A percentile compares a stretch with the other conserved stretches of the same genome.
These are phyloP conservation scores for Apiospora marii DNA, from an alignment of 2,329 filamentous ascomycete species.

Conservation along the genomic window DNA sequence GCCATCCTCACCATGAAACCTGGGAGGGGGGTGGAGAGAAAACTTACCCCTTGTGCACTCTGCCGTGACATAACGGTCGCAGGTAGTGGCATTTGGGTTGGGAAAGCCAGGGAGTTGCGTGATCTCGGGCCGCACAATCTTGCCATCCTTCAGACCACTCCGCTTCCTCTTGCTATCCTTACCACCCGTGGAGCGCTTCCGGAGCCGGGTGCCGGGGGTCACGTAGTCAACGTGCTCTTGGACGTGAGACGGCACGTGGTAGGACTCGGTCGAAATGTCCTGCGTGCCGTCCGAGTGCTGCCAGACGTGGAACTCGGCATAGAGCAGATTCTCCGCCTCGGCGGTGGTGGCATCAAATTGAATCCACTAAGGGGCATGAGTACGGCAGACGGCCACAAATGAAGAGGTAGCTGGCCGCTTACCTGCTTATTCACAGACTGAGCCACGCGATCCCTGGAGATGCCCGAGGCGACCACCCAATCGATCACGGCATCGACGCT, in stretches of 20 bases:
- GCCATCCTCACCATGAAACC: no score
- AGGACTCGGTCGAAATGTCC: constrained; percentile 34
- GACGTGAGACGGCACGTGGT: constrained; percentile 36
- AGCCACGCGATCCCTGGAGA: constrained; percentile 34
- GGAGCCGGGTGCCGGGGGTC: constrained; percentile 34
- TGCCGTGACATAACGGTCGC: constrained; percentile 35
- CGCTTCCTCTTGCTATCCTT: constrained; percentile 11
- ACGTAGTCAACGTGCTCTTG: constrained; percentile 39
- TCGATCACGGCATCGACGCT: constrained; percentile 41
- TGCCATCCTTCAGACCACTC: constrained; percentile 20
- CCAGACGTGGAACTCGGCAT: constrained; percentile 46
- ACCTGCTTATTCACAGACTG: constrained; percentile 39
- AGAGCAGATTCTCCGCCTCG: constrained; percentile 45
- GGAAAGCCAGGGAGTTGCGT: constrained; percentile 32
- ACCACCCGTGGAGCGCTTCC: constrained; percentile 20
- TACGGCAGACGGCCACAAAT: neutral
- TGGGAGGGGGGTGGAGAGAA: neutral
- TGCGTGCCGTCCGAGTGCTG: constrained; percentile 39
- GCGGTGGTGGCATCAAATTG: constrained; percentile 44
- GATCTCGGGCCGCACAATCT: constrained; percentile 30
- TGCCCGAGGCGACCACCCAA: constrained; percentile 44
- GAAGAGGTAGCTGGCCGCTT: neutral
- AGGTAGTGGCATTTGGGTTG: constrained; percentile 35
- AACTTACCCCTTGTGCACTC: constrained; percentile 37
- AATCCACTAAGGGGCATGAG: constrained; percentile 41